Percentiles rank a stretch among this genome's conserved stretches.
These are phyloP conservation scores for Coemansia asiatica DNA, from an alignment of 192 early-diverging fungal species.

Conservation along the genomic window DNA sequence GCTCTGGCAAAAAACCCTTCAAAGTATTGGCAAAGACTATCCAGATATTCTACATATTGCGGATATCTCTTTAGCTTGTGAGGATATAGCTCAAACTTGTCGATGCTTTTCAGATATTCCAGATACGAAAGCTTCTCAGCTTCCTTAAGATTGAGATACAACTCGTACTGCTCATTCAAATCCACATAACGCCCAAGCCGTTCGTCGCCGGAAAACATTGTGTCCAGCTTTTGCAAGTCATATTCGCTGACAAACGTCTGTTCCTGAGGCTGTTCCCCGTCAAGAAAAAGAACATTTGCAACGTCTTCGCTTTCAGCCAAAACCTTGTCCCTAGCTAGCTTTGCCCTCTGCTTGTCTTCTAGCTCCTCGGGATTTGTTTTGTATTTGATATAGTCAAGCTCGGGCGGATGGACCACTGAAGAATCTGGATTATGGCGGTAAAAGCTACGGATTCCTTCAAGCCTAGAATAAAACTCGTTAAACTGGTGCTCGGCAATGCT, in stretches of 20 bases:
- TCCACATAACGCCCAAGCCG: constrained; percentile 81
- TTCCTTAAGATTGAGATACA: constrained; percentile 79
- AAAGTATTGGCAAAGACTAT: constrained; percentile 65
- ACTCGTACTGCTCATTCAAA: constrained; percentile 73
- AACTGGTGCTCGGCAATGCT: constrained; percentile 73
- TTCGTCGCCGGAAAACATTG: constrained; percentile 93
- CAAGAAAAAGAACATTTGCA: not conserved
- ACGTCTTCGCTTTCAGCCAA: constrained; percentile 13
- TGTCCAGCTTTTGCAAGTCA: constrained; percentile 61
- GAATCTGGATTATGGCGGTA: constrained; percentile 75
- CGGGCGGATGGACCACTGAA: constrained; percentile 71
- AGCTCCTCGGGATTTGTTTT: constrained; percentile 44
- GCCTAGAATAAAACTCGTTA: constrained; percentile 81
- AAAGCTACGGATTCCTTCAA: constrained; percentile 79
- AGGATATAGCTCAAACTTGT: constrained; percentile 24
- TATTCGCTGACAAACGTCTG: constrained; percentile 51
- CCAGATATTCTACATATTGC: constrained; percentile 44
- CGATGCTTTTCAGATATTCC: constrained; percentile 57
- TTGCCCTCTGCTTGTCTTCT: constrained; percentile 51
- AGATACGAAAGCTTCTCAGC: constrained; percentile 55
- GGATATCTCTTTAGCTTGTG: constrained; percentile 6
- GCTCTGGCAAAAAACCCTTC: constrained; percentile 70
- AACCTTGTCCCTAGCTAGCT: constrained; percentile 25
- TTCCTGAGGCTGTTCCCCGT: constrained; percentile 5
- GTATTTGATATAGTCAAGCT: constrained; percentile 72